These are phyloP conservation scores for Lachancea meyersii DNA, from an alignment of 805 yeast genomes.

Conservation along the genomic window DNA sequence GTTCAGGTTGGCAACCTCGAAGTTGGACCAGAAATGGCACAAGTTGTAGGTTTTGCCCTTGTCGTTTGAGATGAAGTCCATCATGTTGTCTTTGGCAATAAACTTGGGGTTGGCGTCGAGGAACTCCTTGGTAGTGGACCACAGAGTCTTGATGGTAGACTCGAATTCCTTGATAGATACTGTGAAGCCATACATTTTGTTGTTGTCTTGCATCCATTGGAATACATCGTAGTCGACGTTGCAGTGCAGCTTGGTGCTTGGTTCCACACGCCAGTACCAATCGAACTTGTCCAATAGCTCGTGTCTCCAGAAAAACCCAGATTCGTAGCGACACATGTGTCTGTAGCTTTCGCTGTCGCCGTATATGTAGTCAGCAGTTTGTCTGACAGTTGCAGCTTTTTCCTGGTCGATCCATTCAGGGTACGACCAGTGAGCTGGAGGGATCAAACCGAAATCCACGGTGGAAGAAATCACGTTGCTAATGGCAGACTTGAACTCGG, in stretches of 20 bases:
- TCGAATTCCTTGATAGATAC: constrained; percentile 70
- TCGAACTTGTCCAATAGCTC: constrained; percentile 68
- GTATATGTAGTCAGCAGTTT: constrained; percentile 46
- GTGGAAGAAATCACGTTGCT: constrained; percentile 65
- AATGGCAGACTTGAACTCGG: constrained; percentile 70
- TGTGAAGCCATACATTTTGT: constrained; percentile 70
- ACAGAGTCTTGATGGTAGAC: constrained; percentile 67
- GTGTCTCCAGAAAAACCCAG: constrained; percentile 84
- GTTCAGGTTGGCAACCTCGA: constrained; percentile 69
- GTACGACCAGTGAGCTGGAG: constrained; percentile 81
- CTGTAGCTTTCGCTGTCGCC: constrained; percentile 67
- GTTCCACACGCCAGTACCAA: constrained; percentile 95
- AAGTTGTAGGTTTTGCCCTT: constrained; percentile 66
- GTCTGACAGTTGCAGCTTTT: constrained; percentile 56
- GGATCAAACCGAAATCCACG: constrained; percentile 72
- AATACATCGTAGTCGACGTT: constrained; percentile 77
- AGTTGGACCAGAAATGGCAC: constrained; percentile 90
- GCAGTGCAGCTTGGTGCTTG: constrained; percentile 73
- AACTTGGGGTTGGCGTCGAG: constrained; percentile 53
- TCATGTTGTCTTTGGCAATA: constrained; percentile 53
- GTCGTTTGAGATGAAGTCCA: constrained; percentile 68
- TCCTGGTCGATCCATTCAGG: constrained; percentile 77
- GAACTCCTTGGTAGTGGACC: constrained; percentile 65
- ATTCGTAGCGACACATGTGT: constrained; percentile 90
- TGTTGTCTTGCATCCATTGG: constrained; percentile 73